A percentile compares a stretch with the other conserved stretches of the same genome.
Evolutionary conservation across 2,329 filamentous ascomycete genomes (phyloP).

Genomic region (Pseudopyricularia cyperi): DNA sequence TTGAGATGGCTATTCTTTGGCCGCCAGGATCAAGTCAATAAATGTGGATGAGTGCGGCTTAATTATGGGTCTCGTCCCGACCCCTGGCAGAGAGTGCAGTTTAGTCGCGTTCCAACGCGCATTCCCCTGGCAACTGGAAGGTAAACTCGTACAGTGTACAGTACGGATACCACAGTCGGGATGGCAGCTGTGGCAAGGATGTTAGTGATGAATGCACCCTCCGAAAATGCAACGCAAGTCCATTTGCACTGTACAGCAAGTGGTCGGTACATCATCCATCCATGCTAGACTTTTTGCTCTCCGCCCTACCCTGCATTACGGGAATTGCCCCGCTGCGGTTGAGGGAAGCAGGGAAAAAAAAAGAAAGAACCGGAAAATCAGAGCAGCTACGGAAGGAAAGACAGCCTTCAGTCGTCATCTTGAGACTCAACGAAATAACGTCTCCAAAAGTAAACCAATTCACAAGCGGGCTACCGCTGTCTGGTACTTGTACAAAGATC

Average conservation of each 20-base stretch:
- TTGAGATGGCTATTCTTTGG: too few relatives aligned
- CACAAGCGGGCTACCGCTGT: neutral
- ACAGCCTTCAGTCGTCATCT: too few relatives aligned
- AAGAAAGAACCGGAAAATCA: neutral
- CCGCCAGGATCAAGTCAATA: too few relatives aligned
- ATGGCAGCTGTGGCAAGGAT: neutral
- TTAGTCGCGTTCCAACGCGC: neutral
- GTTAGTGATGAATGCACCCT: neutral
- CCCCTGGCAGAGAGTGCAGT: too few relatives aligned
- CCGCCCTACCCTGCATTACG: neutral
- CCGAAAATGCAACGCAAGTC: too few relatives aligned
- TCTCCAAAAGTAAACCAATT: slow-evolving; percentile 2
- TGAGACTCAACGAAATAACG: neutral
- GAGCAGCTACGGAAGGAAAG: too few relatives aligned
- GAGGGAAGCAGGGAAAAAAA: neutral
- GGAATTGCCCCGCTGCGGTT: neutral
- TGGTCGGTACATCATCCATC: neutral
- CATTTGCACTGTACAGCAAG: too few relatives aligned
- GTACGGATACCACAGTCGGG: too few relatives aligned
- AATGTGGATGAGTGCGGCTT: too few relatives aligned
- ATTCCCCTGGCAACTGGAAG: neutral
- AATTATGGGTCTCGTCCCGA: too few relatives aligned
- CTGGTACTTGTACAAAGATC: neutral
- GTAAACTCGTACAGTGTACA: too few relatives aligned
- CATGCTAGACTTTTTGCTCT: too few relatives aligned